Evolutionary conservation across 768 basidiomycete genomes (phyloP).

Genomic region (Boletus tomentosulus): DNA sequence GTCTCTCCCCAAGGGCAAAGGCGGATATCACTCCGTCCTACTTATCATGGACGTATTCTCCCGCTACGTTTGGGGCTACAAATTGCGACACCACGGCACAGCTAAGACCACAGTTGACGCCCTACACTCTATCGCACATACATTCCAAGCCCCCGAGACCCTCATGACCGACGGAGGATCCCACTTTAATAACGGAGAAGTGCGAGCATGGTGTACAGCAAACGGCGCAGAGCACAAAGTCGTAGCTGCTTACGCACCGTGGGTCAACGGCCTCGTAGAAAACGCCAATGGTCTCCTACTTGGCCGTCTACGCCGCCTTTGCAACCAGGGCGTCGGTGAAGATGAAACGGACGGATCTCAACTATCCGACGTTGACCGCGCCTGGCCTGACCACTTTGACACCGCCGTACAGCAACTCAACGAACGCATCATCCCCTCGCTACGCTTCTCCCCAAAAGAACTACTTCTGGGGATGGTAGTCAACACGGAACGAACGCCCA

Average conservation of each 20-base stretch:
- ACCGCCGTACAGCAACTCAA: no score
- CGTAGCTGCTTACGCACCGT: neutral
- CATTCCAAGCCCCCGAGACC: neutral
- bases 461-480: no score
- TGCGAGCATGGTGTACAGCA: neutral
- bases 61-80: neutral
- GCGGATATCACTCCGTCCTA: neutral
- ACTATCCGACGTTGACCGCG: no score
- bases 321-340: no score
- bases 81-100: neutral
- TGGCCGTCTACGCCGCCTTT: neutral
- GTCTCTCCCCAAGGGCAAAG: neutral
- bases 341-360: no score
- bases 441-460: no score
- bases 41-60: neutral
- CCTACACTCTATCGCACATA: neutral
- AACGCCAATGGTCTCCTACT: neutral
- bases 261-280: neutral
- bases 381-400: no score
- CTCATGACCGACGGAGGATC: neutral
- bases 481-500: no score
- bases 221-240: neutral
- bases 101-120: neutral
- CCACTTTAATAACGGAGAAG: no score
- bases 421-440: no score